Evolutionary conservation across 2,329 filamentous ascomycete genomes (phyloP).

Genomic region (Penicillium brasilianum): DNA sequence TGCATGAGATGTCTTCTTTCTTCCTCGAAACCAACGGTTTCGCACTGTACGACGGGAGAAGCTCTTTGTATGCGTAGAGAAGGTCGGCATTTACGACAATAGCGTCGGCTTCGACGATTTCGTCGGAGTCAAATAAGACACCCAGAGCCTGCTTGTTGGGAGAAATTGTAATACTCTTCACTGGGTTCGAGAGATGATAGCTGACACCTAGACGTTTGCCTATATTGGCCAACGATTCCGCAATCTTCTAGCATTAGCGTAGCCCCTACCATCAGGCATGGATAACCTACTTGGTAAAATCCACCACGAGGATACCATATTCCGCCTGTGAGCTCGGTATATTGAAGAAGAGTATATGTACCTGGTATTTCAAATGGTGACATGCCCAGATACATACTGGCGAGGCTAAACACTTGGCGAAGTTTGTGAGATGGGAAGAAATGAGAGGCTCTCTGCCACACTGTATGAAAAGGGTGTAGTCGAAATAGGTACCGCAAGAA

Average conservation of each 20-base stretch:
- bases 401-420: slow-evolving; percentile 11
- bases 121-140: neutral
- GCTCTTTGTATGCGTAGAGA: slow-evolving; percentile 9
- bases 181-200: neutral
- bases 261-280: neutral
- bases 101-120: slow-evolving; percentile 9
- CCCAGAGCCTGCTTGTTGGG: neutral
- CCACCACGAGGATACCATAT: slow-evolving; percentile 15
- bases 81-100: slow-evolving; percentile 15
- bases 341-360: slow-evolving; percentile 16
- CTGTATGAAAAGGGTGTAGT: slow-evolving; percentile 14
- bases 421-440: slow-evolving; percentile 13
- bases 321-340: slow-evolving; percentile 7
- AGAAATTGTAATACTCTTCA: neutral
- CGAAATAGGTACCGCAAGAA: slow-evolving; percentile 13
- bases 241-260: neutral
- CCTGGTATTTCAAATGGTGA: slow-evolving; percentile 10
- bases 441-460: slow-evolving; percentile 8
- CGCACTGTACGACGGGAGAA: slow-evolving; percentile 5
- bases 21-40: neutral
- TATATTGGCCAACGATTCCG: neutral
- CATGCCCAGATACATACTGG: slow-evolving; percentile 18
- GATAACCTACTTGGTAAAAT: slow-evolving; percentile 11
- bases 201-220: neutral
- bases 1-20: slow-evolving; percentile 5